These are phyloP conservation scores for Filosporella fistucella DNA, from an alignment of 495 filamentous ascomycete genomes.

Conservation along the genomic window DNA sequence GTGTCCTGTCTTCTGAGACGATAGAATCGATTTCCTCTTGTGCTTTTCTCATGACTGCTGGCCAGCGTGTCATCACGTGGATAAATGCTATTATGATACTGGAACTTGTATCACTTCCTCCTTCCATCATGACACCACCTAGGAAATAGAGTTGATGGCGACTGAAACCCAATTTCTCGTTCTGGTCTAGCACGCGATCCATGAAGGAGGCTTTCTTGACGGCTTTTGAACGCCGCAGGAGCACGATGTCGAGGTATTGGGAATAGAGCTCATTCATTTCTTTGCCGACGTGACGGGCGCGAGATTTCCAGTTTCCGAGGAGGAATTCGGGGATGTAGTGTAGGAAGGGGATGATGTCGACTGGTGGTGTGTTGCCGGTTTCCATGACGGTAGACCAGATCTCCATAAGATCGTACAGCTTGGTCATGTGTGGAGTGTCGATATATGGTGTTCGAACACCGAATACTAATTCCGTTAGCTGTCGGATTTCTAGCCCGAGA, in stretches of 20 bases:
- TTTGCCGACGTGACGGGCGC: conserved; percentile 31
- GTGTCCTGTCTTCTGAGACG: no score
- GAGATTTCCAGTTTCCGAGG: conserved; percentile 34
- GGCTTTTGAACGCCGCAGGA: no score
- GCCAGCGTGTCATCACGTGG: no score
- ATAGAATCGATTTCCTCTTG: no score
- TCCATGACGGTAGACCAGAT: conserved; percentile 35
- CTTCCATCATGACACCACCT: no score
- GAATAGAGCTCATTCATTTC: conserved; percentile 38
- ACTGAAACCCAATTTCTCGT: no score
- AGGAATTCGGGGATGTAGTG: conserved; percentile 28
- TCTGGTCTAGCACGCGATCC: no score
- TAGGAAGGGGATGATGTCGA: conserved; percentile 11
- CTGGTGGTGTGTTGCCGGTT: conserved; percentile 8
- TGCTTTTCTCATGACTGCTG: no score
- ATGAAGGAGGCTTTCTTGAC: no score
- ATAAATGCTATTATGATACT: no score
- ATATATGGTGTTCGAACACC: conserved; percentile 34
- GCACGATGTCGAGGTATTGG: conserved; percentile 16
- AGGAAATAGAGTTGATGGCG: conserved; percentile 34
- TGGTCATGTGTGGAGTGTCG: conserved; percentile 27
- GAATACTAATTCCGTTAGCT: conserved; percentile 25
- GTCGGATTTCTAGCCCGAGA: no score
- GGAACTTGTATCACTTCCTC: no score
- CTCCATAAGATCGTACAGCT: conserved; percentile 44